Percentiles rank a stretch among this genome's conserved stretches.
Evolutionary conservation across 306 rosid genomes (phyloP).

Genomic region (Myrica gale): DNA sequence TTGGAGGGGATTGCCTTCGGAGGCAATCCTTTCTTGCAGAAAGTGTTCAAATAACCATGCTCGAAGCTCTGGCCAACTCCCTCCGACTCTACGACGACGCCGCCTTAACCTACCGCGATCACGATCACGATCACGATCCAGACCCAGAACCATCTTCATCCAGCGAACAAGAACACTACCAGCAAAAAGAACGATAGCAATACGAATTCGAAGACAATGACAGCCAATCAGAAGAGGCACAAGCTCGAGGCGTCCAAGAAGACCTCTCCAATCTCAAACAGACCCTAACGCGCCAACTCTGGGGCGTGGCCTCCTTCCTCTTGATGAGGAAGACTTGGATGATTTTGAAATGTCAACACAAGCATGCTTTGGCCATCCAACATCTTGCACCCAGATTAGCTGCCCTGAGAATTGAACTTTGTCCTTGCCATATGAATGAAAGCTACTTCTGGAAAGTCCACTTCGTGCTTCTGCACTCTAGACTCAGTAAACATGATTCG

Average conservation of each 20-base stretch:
- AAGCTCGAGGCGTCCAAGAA: conserved; percentile 68
- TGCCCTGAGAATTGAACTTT: conserved; percentile 91
- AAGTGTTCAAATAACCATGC: too few species aligned
- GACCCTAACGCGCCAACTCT: conserved; percentile 80
- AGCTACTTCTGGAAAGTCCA: conserved; percentile 97
- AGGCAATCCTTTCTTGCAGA: too few species aligned
- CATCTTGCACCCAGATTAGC: conserved; percentile 80
- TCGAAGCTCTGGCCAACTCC: conserved; percentile 68
- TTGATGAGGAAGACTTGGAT: too few species aligned
- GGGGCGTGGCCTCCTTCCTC: conserved; percentile 88
- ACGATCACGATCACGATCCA: too few species aligned
- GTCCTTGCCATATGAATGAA: conserved; percentile 94
- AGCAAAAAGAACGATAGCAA: too few species aligned
- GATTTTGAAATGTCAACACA: conserved; percentile 88
- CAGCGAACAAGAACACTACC: neutral
- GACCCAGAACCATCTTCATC: conserved; percentile 37
- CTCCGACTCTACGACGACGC: conserved; percentile 63
- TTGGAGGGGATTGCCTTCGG: too few species aligned
- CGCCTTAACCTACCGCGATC: conserved; percentile 25
- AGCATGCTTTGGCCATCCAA: conserved; percentile 70
- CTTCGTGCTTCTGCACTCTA: conserved; percentile 88
- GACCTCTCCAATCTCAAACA: conserved; percentile 75
- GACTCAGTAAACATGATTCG: conserved; percentile 81
- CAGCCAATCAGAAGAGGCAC: conserved; percentile 39
- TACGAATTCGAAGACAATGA: conserved; percentile 8